Conservation (phyloP, 2,329 filamentous ascomycete genomes). For the Cercospora sp. region DNA sequence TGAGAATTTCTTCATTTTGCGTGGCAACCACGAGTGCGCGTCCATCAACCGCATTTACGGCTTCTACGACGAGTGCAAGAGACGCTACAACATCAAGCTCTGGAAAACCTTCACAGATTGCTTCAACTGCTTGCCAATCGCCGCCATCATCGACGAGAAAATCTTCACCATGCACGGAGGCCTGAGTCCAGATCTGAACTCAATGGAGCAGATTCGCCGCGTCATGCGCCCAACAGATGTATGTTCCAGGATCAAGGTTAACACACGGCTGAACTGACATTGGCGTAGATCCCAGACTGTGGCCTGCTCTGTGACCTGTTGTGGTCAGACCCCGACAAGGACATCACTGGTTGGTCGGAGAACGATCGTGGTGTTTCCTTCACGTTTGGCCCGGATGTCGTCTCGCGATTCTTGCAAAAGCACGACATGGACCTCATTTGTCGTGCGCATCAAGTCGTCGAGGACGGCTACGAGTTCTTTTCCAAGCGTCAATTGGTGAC, state of each 20-base stretch:
- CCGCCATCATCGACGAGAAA: constrained; percentile 99
- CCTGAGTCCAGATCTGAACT: constrained; percentile 94
- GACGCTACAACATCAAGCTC: constrained; percentile 97
- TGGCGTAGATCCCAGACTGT: constrained; percentile 87
- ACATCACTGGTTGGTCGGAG: constrained; percentile 98
- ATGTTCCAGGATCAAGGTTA: constrained; percentile 50
- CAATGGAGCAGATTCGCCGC: constrained; percentile 98
- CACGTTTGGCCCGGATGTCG: constrained; percentile 96
- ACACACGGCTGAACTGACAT: constrained; percentile 21
- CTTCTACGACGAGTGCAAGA: constrained; percentile 99
- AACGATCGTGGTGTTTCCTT: constrained; percentile 98
- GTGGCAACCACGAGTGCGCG: constrained; percentile 98
- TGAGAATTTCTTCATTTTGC: constrained; percentile 98
- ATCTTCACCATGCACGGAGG: constrained; percentile 99
- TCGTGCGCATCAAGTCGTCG: constrained; percentile 96
- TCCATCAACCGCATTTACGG: constrained; percentile 99
- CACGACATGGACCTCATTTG: constrained; percentile 99
- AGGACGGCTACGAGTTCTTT: constrained; percentile 99
- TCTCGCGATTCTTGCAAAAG: constrained; percentile 96
- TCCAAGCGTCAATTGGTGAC: constrained; percentile 97
- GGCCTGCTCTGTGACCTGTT: constrained; percentile 95
- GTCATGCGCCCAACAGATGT: constrained; percentile 99
- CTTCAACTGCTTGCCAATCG: constrained; percentile 98
- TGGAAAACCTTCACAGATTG: constrained; percentile 99
- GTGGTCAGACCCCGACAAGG: constrained; percentile 99